Evolutionary conservation across 2,329 filamentous ascomycete species (phyloP).

Genomic region (Fusarium sp.): DNA sequence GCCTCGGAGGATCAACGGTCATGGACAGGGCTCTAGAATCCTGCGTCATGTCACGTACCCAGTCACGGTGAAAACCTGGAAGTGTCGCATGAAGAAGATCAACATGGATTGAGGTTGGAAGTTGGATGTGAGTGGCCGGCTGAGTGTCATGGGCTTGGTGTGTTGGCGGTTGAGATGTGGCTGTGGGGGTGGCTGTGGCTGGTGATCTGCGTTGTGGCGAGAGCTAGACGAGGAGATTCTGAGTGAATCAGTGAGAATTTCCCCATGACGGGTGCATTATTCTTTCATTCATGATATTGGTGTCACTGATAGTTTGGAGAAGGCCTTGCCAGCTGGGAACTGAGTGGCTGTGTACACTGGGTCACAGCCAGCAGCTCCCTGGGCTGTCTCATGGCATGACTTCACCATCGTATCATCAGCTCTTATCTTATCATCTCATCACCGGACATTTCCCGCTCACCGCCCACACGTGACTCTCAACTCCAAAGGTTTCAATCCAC

Average conservation of each 20-base stretch:
- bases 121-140: conserved; percentile 6
- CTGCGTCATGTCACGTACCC: background rate
- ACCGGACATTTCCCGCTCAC: conserved; percentile 26
- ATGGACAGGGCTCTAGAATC: background rate
- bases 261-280: background rate
- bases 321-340: background rate
- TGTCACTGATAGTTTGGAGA: background rate
- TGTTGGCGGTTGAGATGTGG: background rate
- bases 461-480: conserved; percentile 38
- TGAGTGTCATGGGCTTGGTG: conserved; percentile 11
- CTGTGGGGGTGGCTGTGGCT: background rate
- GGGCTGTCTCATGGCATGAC: background rate
- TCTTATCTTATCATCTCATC: conserved; percentile 12
- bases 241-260: background rate
- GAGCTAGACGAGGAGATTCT: background rate
- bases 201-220: background rate
- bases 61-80: background rate
- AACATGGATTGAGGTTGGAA: background rate
- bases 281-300: background rate
- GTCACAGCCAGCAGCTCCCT: no score
- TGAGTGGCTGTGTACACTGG: background rate
- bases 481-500: conserved; percentile 38
- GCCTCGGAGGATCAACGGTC: background rate
- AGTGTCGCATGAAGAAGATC: background rate
- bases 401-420: background rate